These are phyloP conservation scores for Cordia subcordata DNA, from an alignment of 257 asterid genomes.

Conservation along the genomic window DNA sequence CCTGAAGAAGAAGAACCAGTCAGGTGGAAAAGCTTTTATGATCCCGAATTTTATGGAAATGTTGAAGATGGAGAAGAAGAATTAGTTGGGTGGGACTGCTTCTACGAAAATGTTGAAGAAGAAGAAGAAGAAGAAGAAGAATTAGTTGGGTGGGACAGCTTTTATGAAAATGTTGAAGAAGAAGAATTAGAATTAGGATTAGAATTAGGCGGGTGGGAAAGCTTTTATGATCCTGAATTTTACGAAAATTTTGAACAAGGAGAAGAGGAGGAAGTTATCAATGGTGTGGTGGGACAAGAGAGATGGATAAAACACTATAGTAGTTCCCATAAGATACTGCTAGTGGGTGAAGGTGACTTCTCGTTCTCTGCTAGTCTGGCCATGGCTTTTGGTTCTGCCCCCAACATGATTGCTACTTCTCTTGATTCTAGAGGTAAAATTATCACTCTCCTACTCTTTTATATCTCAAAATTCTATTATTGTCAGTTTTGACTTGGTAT, in stretches of 20 bases:
- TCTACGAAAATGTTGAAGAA: too few relatives aligned
- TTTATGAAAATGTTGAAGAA: not conserved
- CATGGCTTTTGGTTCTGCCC: slow-evolving; percentile 21
- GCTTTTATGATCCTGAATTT: slow-evolving; percentile 6
- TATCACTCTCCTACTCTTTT: not conserved
- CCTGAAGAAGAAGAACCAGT: too few relatives aligned
- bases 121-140: too few relatives aligned
- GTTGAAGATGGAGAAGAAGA: too few relatives aligned
- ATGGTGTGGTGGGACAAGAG: not conserved
- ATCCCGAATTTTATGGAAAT: too few relatives aligned
- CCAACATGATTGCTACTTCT: slow-evolving; percentile 33
- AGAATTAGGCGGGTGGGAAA: slow-evolving; percentile 16
- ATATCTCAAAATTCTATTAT: too few relatives aligned
- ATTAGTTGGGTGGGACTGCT: too few relatives aligned
- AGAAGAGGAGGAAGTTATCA: not conserved
- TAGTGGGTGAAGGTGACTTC: slow-evolving; percentile 59
- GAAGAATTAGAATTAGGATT: not conserved
- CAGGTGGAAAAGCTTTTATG: too few relatives aligned
- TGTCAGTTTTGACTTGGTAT: too few relatives aligned
- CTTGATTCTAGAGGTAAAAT: slow-evolving; percentile 29
- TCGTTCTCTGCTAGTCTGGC: slow-evolving; percentile 38
- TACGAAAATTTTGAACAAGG: not conserved
- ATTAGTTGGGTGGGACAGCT: too few relatives aligned
- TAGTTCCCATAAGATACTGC: slow-evolving; percentile 26
- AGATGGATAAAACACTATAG: slow-evolving; percentile 33